Evolutionary conservation across 2,329 filamentous ascomycete species (phyloP).

Genomic region (Aspergillus candidus): DNA sequence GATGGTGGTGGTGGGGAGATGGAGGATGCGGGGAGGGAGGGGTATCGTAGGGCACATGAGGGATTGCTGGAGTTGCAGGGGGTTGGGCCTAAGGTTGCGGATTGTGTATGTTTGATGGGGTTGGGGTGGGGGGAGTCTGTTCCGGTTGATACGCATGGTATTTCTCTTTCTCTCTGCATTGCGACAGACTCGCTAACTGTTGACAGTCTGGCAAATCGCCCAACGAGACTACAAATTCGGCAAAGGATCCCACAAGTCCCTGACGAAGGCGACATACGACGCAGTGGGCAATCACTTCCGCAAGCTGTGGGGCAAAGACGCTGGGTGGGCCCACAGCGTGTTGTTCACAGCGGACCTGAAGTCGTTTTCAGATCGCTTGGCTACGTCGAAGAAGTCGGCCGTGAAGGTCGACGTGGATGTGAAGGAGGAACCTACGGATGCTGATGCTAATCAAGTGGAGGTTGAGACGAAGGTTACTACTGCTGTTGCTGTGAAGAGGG

Average conservation of each 20-base stretch:
- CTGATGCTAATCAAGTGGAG: slow-evolving; percentile 21
- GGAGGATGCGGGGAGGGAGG: slow-evolving; percentile 50
- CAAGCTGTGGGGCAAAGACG: slow-evolving; percentile 82
- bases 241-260: slow-evolving; percentile 70
- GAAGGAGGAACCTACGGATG: slow-evolving; percentile 23
- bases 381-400: slow-evolving; percentile 30
- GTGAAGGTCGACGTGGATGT: slow-evolving; percentile 25
- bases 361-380: slow-evolving; percentile 67
- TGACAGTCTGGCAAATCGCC: slow-evolving; percentile 89
- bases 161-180: slow-evolving; percentile 12
- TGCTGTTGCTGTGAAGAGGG: slow-evolving; percentile 19
- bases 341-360: slow-evolving; percentile 89
- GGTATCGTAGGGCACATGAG: slow-evolving; percentile 74
- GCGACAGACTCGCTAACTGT: slow-evolving; percentile 1
- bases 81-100: slow-evolving; percentile 93
- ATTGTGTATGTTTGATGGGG: slow-evolving; percentile 95
- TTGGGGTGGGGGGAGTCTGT: slow-evolving; percentile 93
- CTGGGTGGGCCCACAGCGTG: slow-evolving; percentile 96
- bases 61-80: slow-evolving; percentile 73
- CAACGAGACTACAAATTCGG: slow-evolving; percentile 93
- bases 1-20: slow-evolving; percentile 42
- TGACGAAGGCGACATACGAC: slow-evolving; percentile 84
- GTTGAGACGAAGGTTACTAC: slow-evolving; percentile 22
- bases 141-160: slow-evolving; percentile 85
- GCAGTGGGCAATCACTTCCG: slow-evolving; percentile 88